Conservation (phyloP, 805 yeast species). For the Ogataea ganodermae region DNA sequence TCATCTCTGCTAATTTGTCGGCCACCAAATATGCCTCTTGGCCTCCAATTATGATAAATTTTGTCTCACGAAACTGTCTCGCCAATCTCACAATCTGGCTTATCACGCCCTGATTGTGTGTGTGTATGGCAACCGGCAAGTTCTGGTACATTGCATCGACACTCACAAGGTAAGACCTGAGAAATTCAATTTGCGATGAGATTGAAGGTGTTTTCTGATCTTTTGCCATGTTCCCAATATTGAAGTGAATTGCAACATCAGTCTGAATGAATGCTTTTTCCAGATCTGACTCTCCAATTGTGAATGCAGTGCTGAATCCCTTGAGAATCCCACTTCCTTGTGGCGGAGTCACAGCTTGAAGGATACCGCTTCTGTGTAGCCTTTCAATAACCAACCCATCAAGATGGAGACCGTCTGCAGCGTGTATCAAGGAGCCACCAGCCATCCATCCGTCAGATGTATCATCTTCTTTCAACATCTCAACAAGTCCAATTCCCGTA, state of each 20-base stretch:
- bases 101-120: background rate
- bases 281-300: background rate
- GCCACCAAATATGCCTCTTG: background rate
- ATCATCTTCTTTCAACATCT: background rate
- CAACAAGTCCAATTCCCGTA: background rate
- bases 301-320: background rate
- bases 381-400: background rate
- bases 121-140: background rate
- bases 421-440: background rate
- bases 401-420: background rate
- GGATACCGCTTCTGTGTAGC: background rate
- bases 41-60: background rate
- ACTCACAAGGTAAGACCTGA: background rate
- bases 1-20: background rate
- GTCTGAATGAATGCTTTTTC: background rate
- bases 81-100: background rate
- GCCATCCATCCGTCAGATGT: background rate
- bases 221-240: background rate
- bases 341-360: background rate
- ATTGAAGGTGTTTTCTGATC: background rate
- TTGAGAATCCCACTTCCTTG: background rate
- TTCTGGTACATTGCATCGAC: background rate
- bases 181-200: background rate
- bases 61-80: background rate
- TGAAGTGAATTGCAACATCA: conserved; percentile 1